These are phyloP conservation scores for Amphibolis antarctica DNA, from an alignment of 106 monocot genomes.

Conservation along the genomic window DNA sequence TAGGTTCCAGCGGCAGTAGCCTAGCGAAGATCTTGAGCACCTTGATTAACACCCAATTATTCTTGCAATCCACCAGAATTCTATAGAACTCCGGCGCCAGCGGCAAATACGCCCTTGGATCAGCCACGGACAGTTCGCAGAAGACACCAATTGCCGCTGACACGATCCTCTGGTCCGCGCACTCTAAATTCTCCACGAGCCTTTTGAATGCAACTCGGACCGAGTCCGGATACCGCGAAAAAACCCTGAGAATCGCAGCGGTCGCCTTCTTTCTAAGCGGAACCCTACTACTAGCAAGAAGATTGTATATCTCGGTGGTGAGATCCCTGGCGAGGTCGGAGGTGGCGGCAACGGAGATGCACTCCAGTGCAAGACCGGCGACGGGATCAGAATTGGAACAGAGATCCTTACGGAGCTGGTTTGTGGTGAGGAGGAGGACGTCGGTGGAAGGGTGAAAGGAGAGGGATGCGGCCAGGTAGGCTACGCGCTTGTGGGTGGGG, in stretches of 20 bases:
- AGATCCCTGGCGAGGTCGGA: constrained; percentile 37
- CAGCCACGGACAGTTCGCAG: constrained; percentile 43
- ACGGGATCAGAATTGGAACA: constrained; percentile 13
- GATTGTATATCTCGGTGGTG: constrained; percentile 23
- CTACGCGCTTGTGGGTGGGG: constrained; percentile 45
- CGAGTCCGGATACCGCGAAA: constrained; percentile 26
- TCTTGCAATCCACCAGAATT: constrained; percentile 35
- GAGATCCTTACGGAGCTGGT: constrained; percentile 85
- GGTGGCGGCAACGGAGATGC: constrained; percentile 36
- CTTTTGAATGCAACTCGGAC: constrained; percentile 37
- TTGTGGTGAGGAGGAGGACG: constrained; percentile 60
- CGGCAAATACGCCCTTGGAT: constrained; percentile 54
- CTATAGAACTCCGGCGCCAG: constrained; percentile 78
- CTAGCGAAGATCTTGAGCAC: constrained; percentile 66
- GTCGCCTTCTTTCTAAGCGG: constrained; percentile 11
- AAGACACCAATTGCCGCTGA: constrained; percentile 46
- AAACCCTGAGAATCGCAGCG: constrained; percentile 21
- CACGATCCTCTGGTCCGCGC: constrained; percentile 26
- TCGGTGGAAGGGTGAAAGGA: constrained; percentile 50
- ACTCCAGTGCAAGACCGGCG: constrained; percentile 31
- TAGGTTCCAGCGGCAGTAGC: constrained; percentile 47
- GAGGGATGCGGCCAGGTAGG: constrained; percentile 59
- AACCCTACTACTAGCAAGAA: constrained; percentile 20
- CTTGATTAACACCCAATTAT: constrained; percentile 89
- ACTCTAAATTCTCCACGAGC: constrained; percentile 41